A percentile compares a stretch with the other conserved stretches of the same genome.
These are phyloP conservation scores for Paracorniculantispora psalliotae DNA, from an alignment of 2,329 filamentous ascomycete genomes.

Conservation along the genomic window DNA sequence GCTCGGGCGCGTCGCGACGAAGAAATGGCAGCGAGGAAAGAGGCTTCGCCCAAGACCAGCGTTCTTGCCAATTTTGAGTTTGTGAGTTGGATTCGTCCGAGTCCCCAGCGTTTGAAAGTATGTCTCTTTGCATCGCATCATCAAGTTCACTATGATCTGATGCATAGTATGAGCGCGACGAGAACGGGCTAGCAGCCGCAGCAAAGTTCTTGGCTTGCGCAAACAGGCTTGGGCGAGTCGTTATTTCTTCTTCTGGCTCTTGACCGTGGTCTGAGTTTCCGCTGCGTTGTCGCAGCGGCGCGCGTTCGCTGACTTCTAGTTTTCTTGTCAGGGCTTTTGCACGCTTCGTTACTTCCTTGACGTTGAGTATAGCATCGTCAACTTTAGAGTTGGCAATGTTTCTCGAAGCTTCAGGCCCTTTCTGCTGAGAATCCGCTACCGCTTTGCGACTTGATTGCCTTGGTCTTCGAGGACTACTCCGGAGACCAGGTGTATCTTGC, in stretches of 20 bases:
- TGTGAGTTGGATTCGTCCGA: constrained; percentile 12
- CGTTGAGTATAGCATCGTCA: no score
- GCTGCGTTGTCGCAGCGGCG: constrained; percentile 5
- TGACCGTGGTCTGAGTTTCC: constrained; percentile 8
- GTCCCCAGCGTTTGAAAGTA: constrained; percentile 13
- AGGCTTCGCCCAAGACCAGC: constrained; percentile 21
- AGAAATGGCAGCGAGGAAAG: constrained; percentile 16
- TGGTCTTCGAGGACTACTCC: constrained; percentile 9
- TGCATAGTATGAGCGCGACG: constrained; percentile 2
- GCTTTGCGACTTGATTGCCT: not conserved
- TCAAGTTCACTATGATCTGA: constrained; percentile 21
- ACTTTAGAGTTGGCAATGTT: no score
- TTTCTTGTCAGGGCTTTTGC: no score
- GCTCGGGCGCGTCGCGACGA: constrained; percentile 11
- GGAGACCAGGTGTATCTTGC: constrained; percentile 9
- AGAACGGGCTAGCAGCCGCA: constrained; percentile 14
- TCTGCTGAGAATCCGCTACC: not conserved
- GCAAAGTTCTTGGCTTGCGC: constrained; percentile 12
- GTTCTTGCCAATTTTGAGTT: constrained; percentile 16
- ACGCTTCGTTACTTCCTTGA: no score
- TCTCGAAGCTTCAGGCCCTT: no score
- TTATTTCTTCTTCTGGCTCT: not conserved
- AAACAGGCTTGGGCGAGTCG: constrained; percentile 7
- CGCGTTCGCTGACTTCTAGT: not conserved
- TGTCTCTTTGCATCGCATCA: constrained; percentile 21